phyloP scores from a whole-genome alignment of 495 filamentous ascomycete species.

The Collariella sp. region DNA sequence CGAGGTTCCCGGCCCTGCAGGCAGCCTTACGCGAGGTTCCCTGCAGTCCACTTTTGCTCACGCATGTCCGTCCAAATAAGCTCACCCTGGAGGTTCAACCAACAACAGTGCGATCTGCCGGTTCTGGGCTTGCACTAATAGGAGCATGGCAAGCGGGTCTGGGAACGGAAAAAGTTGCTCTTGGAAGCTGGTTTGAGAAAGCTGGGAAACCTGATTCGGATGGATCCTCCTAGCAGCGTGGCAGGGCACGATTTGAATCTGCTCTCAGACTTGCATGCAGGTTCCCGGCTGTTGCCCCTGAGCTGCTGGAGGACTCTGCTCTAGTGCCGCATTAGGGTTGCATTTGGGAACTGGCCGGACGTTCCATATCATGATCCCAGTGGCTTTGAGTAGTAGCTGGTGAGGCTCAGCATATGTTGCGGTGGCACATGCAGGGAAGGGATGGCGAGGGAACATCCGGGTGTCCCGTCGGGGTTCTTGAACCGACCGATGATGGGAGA shows the following conservation, averaged over 20 bases:
- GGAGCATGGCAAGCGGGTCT: neutral
- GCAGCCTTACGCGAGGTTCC: neutral
- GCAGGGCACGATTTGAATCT: neutral
- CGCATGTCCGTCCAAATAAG: neutral
- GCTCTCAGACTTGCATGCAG: neutral
- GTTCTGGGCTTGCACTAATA: neutral
- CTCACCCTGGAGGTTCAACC: neutral
- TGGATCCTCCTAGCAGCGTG: neutral
- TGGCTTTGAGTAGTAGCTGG: neutral
- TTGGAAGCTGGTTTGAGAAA: neutral
- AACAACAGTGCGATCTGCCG: neutral
- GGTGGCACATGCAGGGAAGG: too few species aligned
- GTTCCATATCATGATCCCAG: neutral
- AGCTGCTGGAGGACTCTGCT: neutral
- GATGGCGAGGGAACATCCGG: too few species aligned
- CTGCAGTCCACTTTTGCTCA: neutral
- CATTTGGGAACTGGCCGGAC: neutral
- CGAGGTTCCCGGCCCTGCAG: neutral
- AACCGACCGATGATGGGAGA: too few species aligned
- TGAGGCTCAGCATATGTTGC: too few species aligned
- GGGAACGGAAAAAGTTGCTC: too few species aligned
- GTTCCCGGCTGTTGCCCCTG: neutral
- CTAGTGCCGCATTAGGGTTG: neutral
- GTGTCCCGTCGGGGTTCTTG: too few species aligned
- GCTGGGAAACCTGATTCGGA: neutral